Conservation (phyloP, 2,329 filamentous ascomycete genomes). For the Fusarium floridanum region DNA sequence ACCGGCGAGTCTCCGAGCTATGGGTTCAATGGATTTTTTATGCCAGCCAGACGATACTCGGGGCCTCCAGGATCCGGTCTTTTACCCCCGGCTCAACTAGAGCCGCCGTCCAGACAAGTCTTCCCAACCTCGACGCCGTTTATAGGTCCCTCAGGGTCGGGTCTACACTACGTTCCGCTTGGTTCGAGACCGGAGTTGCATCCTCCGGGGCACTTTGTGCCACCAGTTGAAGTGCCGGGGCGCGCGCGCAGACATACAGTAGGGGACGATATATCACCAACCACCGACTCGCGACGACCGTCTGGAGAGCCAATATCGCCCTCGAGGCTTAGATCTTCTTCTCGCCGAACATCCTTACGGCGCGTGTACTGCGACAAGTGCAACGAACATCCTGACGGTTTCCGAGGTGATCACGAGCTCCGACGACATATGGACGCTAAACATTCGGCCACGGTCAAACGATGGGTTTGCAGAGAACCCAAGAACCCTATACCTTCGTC, state of each 20-base stretch:
- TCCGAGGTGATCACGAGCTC: slow-evolving; percentile 90
- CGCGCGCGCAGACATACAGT: slow-evolving; percentile 43
- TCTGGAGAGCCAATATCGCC: slow-evolving; percentile 59
- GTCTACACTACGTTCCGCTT: slow-evolving; percentile 29
- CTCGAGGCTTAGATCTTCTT: slow-evolving; percentile 55
- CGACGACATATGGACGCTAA: slow-evolving; percentile 74
- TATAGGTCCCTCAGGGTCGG: slow-evolving; percentile 11
- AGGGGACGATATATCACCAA: slow-evolving; percentile 39
- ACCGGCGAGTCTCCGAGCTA: slow-evolving; percentile 55
- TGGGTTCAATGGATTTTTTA: slow-evolving; percentile 52
- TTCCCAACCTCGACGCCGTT: slow-evolving; percentile 31
- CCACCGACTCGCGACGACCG: slow-evolving; percentile 44
- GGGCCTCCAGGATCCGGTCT: slow-evolving; percentile 14
- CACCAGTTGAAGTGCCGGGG: slow-evolving; percentile 28
- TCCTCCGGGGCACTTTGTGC: slow-evolving; percentile 25
- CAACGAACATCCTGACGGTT: slow-evolving; percentile 85
- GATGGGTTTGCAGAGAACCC: slow-evolving; percentile 69
- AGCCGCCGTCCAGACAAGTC: slow-evolving; percentile 22
- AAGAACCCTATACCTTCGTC: slow-evolving; percentile 51
- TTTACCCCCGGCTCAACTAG: slow-evolving; percentile 26
- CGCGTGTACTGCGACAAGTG: slow-evolving; percentile 84
- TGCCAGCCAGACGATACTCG: slow-evolving; percentile 33
- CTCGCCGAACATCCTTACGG: slow-evolving; percentile 70
- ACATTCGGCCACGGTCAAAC: slow-evolving; percentile 66
- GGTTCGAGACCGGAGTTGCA: slow-evolving; percentile 30